These are phyloP conservation scores for Malassezia slooffiae DNA, from an alignment of 1,284 basidiomycete genomes.

Conservation along the genomic window DNA sequence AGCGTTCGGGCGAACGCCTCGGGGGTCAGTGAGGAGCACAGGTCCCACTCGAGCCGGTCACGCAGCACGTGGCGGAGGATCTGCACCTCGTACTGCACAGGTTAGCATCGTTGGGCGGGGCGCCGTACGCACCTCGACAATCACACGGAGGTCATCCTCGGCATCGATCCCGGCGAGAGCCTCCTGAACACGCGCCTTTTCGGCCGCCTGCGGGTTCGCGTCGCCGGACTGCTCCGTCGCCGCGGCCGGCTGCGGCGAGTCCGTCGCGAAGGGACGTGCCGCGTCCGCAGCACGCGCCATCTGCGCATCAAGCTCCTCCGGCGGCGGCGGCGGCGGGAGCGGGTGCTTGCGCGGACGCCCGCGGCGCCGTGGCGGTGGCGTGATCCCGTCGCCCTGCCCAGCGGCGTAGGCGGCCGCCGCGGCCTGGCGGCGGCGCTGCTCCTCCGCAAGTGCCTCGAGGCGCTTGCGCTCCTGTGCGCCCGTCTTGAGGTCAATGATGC, in stretches of 20 bases:
- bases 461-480: slow-evolving; percentile 12
- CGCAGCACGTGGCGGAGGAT: slow-evolving; percentile 78
- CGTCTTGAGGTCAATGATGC: slow-evolving; percentile 13
- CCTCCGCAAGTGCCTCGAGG: slow-evolving; percentile 3
- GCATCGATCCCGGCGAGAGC: slow-evolving; percentile 19
- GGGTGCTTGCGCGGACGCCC: slow-evolving; percentile 16
- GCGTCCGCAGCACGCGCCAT: too few relatives aligned
- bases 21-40: slow-evolving; percentile 80
- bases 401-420: not conserved
- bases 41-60: slow-evolving; percentile 97
- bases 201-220: not conserved
- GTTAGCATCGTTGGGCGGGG: not conserved
- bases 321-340: not conserved
- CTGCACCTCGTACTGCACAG: slow-evolving; percentile 93
- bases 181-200: slow-evolving; percentile 11
- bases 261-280: too few relatives aligned
- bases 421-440: slow-evolving; percentile 3
- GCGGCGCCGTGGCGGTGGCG: slow-evolving; percentile 4
- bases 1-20: slow-evolving; percentile 71
- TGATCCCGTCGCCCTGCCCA: not conserved
- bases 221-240: slow-evolving; percentile 11
- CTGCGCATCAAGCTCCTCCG: too few relatives aligned
- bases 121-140: slow-evolving; percentile 21
- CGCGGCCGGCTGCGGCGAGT: not conserved
- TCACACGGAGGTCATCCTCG: slow-evolving; percentile 41